A percentile compares a stretch with the other conserved stretches of the same genome.
Conservation (phyloP, 176 grass and related monocot genomes). For the Carex scoparia region DNA sequence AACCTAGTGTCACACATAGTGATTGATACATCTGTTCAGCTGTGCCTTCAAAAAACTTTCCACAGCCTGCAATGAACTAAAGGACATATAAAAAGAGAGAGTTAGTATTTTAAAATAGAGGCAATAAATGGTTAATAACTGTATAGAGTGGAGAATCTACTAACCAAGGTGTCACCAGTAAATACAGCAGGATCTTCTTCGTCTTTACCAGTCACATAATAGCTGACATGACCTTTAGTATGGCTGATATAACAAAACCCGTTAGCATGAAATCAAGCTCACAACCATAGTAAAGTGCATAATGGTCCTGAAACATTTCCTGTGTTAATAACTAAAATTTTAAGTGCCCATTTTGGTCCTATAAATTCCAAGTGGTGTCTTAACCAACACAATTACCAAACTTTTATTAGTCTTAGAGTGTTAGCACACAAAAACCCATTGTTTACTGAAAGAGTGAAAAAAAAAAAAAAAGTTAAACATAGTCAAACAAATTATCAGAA, state of each 20-base stretch:
- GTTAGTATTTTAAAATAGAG: conserved; percentile 16
- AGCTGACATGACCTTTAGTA: conserved; percentile 92
- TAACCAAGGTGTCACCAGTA: conserved; percentile 95
- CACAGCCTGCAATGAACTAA: conserved; percentile 93
- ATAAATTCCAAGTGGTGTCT: neutral
- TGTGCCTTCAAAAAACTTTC: conserved; percentile 92
- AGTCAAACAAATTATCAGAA: neutral
- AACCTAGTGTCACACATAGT: conserved; percentile 73
- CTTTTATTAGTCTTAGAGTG: neutral
- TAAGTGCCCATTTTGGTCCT: neutral
- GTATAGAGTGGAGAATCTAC: conserved; percentile 28
- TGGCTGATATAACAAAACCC: conserved; percentile 46
- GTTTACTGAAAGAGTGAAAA: neutral
- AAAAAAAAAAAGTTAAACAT: neutral
- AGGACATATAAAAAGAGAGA: neutral
- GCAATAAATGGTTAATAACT: neutral
- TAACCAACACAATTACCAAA: neutral
- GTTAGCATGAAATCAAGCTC: conserved; percentile 15
- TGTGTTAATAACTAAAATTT: neutral
- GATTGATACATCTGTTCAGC: conserved; percentile 98
- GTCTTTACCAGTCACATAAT: conserved; percentile 67
- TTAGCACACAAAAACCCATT: neutral
- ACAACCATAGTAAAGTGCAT: neutral
- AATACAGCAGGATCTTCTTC: conserved; percentile 67
- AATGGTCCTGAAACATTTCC: neutral